Conservation (phyloP, 352 stramenopile species). For the Phytophthora nicotianae region DNA sequence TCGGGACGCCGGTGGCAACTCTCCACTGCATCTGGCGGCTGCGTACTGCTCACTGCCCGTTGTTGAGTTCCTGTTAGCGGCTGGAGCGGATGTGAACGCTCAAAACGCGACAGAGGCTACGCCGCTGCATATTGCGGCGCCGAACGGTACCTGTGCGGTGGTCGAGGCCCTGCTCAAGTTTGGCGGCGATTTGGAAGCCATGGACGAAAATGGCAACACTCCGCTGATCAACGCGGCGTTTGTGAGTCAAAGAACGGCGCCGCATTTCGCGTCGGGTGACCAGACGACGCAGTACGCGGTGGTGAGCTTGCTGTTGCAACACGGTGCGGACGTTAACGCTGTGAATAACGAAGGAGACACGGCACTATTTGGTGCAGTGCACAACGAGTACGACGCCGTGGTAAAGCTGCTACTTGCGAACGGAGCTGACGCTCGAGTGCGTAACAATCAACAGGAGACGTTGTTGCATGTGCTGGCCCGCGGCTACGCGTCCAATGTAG, state of each 20-base stretch:
- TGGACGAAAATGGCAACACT: conserved; percentile 39
- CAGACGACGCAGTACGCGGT: conserved; percentile 32
- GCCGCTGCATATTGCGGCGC: conserved; percentile 41
- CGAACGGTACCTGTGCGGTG: conserved; percentile 36
- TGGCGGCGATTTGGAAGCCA: conserved; percentile 36
- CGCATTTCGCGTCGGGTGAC: conserved; percentile 44
- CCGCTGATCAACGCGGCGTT: conserved; percentile 45
- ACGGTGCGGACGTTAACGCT: conserved; percentile 37
- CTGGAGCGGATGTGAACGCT: conserved; percentile 36
- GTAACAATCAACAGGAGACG: conserved; percentile 24
- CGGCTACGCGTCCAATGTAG: conserved; percentile 30
- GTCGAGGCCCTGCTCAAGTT: conserved; percentile 32
- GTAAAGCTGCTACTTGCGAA: conserved; percentile 27
- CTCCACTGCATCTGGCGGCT: conserved; percentile 42
- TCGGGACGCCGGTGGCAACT: conserved; percentile 40
- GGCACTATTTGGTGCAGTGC: conserved; percentile 35
- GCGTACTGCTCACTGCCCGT: conserved; percentile 37
- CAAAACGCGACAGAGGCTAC: conserved; percentile 31
- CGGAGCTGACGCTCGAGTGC: conserved; percentile 20
- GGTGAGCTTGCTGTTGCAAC: conserved; percentile 29
- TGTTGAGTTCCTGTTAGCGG: conserved; percentile 19
- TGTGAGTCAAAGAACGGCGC: conserved; percentile 31
- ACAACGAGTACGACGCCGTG: conserved; percentile 24
- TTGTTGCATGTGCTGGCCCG: conserved; percentile 36
- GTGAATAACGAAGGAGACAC: conserved; percentile 36